phyloP scores from a whole-genome alignment of 192 early-diverging fungal genomes.

The Phlyctochytrium planicorne region DNA sequence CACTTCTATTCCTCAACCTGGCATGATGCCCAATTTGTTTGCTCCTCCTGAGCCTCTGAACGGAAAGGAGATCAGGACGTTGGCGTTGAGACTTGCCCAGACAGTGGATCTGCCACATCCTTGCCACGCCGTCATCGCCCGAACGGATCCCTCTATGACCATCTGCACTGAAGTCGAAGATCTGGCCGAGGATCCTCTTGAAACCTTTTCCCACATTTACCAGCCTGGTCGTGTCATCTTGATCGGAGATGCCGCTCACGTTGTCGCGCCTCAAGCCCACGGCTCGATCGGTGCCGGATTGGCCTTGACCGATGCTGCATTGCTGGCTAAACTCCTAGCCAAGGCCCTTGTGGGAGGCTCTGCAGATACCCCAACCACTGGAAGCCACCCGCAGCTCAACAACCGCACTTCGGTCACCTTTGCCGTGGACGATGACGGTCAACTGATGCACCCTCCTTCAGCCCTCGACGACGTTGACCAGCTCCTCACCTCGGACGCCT shows the following conservation, averaged over 20 bases:
- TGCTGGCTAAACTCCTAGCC: conserved; percentile 48
- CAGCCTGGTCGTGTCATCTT: conserved; percentile 49
- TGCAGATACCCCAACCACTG: background rate
- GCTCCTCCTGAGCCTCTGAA: conserved; percentile 26
- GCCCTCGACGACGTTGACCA: conserved; percentile 10
- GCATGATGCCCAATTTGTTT: conserved; percentile 18
- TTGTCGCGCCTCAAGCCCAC: conserved; percentile 44
- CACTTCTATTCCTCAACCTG: background rate
- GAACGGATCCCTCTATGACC: conserved; percentile 36
- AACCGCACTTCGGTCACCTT: background rate
- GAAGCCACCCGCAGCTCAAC: background rate
- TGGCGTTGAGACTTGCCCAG: conserved; percentile 40
- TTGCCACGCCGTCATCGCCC: conserved; percentile 42
- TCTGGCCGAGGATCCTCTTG: conserved; percentile 34
- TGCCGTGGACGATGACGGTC: background rate
- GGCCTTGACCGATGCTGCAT: conserved; percentile 44
- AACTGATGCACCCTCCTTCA: background rate
- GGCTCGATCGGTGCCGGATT: conserved; percentile 45
- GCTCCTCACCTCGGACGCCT: conserved; percentile 13
- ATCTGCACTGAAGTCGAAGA: conserved; percentile 38
- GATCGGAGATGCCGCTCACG: conserved; percentile 56
- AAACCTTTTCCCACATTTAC: conserved; percentile 34
- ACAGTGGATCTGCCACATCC: conserved; percentile 28
- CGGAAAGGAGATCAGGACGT: conserved; percentile 25
- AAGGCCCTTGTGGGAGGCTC: conserved; percentile 26